phyloP scores from a whole-genome alignment of 805 yeast species.

The Helenozyma rhizophorensis region DNA sequence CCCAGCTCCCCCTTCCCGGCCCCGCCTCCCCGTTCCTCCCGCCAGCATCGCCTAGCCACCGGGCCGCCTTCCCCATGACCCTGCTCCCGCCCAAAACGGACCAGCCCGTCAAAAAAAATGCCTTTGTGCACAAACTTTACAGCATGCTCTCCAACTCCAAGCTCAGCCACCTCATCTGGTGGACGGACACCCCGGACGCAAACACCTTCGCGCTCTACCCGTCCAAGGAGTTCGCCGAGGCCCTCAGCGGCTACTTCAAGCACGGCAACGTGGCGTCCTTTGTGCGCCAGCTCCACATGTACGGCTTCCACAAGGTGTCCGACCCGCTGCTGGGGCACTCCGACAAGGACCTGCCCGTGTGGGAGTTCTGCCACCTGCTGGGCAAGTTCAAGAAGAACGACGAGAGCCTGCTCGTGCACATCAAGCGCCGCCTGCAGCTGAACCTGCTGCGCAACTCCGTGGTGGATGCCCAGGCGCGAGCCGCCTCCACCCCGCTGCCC shows the following conservation, averaged over 20 bases:
- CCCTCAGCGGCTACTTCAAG: conserved; percentile 74
- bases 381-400: conserved; percentile 49
- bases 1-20: too few relatives aligned
- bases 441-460: conserved; percentile 19
- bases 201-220: conserved; percentile 64
- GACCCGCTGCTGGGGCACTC: conserved; percentile 27
- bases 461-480: conserved; percentile 1
- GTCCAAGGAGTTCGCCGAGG: conserved; percentile 56
- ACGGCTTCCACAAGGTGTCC: conserved; percentile 84
- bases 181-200: conserved; percentile 41
- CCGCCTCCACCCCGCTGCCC: too few relatives aligned
- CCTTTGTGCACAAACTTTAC: conserved; percentile 51
- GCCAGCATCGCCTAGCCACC: too few relatives aligned
- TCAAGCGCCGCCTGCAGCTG: conserved; percentile 46
- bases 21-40: too few relatives aligned
- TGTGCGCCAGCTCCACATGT: conserved; percentile 93
- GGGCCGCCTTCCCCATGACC: not conserved
- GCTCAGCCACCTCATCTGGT: conserved; percentile 37
- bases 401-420: conserved; percentile 39
- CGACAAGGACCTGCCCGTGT: conserved; percentile 33
- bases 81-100: conserved; percentile 15
- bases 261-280: conserved; percentile 92
- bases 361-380: conserved; percentile 54
- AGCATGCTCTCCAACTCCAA: conserved; percentile 35
- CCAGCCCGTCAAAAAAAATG: conserved; percentile 44